Base-by-base conservation (phyloP, 768 basidiomycete genomes). In the Mrakia hoshinonis region DNA sequence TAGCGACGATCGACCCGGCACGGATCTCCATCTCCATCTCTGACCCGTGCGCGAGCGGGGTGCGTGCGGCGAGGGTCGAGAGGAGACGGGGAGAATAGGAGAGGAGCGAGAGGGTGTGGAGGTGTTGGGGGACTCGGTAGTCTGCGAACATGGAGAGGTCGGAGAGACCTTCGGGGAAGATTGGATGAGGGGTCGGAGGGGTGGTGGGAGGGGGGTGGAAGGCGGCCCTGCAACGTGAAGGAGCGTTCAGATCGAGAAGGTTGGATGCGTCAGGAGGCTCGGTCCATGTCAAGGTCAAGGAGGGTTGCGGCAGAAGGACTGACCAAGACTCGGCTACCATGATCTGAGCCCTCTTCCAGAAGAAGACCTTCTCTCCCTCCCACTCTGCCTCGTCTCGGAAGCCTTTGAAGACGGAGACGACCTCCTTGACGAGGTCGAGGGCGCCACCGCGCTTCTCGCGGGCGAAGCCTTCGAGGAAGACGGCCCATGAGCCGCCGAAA, bases 261-360 rank as follows among this genome's bases (percentile, higher is more conserved):
- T 2, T 4, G 12, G 15, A 26, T 4, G 31, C 26, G 46, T 24
- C 5, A 26, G 43, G 43, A 29, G 26, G 51, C n/a, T 29, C 26
- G 49, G 29, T 15, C n/a, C 43, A 12, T 43, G 12, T 43, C 2
- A 55, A n/a, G 6, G 31, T 49, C 36, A 43, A 63, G n/a, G 15
- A 24, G 63, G 46, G n/a, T 1, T 24, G 39, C 46, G 24, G 39
- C n/a, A 34, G 36, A 55, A 20, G 24, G 20, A 36, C 67, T n/a
- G 65, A 78, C 78, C 91, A 93, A 0, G 86, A 87, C 77, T 95
- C 92, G 0, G 92, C 92, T 39, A 93, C 88, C 48, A 94, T 83
- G 69, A 95, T 95, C 74, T 95, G 92, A 1, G 91, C 87, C 43
- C 92, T 87, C 78, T 95, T 95, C 89, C 91, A 92, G 69, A 94